Percentiles rank a stretch among this genome's conserved stretches.
These are phyloP conservation scores for Orbilia ellipsospora DNA, from an alignment of 2,329 filamentous ascomycete genomes.

Conservation along the genomic window DNA sequence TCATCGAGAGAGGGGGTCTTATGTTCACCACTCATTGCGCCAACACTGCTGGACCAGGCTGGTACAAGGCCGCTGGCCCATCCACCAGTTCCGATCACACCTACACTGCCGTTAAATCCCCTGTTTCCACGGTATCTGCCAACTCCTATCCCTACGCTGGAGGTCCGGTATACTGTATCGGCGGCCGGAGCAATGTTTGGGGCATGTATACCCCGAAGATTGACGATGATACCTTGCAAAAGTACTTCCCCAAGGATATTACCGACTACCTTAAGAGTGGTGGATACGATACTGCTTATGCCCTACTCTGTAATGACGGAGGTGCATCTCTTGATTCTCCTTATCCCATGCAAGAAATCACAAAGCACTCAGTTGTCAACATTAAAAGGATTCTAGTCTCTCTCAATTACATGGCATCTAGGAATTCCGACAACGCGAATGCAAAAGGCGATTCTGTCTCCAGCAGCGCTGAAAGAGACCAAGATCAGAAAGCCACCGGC, in stretches of 20 bases:
- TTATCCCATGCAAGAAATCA: neutral
- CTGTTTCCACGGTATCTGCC: neutral
- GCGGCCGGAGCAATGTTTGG: slow-evolving; percentile 26
- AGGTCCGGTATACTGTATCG: slow-evolving; percentile 16
- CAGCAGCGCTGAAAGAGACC: too few relatives aligned
- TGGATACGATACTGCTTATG: slow-evolving; percentile 12
- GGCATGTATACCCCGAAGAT: slow-evolving; percentile 14
- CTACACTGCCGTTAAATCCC: slow-evolving; percentile 4
- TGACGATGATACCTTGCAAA: neutral
- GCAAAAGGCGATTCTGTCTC: too few relatives aligned
- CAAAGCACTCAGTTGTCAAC: too few relatives aligned
- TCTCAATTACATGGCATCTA: too few relatives aligned
- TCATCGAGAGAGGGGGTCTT: slow-evolving; percentile 12
- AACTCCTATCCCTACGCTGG: slow-evolving; percentile 8
- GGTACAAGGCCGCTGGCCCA: slow-evolving; percentile 12
- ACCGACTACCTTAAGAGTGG: slow-evolving; percentile 5
- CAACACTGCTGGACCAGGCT: slow-evolving; percentile 3
- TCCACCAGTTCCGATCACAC: slow-evolving; percentile 8
- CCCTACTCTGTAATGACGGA: neutral
- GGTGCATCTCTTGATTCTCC: neutral
- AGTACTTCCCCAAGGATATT: neutral
- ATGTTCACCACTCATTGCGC: slow-evolving; percentile 9
- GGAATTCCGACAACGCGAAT: too few relatives aligned
- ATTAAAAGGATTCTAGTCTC: neutral
- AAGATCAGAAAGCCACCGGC: too few relatives aligned